These are phyloP conservation scores for Saccharomyces eubayanus DNA, from an alignment of 805 yeast genomes.

Conservation along the genomic window DNA sequence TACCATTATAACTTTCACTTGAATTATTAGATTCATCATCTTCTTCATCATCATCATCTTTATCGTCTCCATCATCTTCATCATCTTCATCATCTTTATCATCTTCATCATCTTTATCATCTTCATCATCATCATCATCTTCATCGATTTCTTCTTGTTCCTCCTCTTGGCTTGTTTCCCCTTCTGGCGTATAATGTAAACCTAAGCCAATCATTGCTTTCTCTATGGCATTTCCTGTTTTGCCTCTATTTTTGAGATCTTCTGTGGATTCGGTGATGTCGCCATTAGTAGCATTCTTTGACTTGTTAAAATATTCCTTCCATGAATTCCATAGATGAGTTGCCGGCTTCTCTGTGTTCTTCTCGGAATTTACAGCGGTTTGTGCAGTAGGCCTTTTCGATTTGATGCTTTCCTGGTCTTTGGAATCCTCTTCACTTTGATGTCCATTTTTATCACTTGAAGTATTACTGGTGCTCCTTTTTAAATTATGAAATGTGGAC, in stretches of 20 bases:
- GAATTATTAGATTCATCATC: not conserved
- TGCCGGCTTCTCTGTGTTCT: constrained; percentile 3
- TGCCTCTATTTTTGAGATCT: constrained; percentile 7
- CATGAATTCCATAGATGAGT: constrained; percentile 20
- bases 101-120: not conserved
- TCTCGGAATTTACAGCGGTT: constrained; percentile 1
- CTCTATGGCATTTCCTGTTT: constrained; percentile 15
- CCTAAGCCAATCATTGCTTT: constrained; percentile 22
- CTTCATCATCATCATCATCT: constrained; percentile 1
- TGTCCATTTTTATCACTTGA: constrained; percentile 1
- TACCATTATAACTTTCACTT: not conserved
- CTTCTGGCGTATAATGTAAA: constrained; percentile 6
- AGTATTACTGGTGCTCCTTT: constrained; percentile 12
- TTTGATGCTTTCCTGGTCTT: constrained; percentile 1
- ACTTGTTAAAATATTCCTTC: constrained; percentile 24
- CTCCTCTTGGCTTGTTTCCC: not conserved
- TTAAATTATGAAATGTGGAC: constrained; percentile 28
- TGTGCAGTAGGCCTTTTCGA: not conserved
- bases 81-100: not conserved
- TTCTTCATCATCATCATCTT: not conserved
- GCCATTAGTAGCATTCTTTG: constrained; percentile 6
- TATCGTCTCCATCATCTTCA: not conserved
- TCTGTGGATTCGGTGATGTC: constrained; percentile 7
- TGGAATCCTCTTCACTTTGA: constrained; percentile 1
- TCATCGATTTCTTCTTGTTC: constrained; percentile 1